Conservation (phyloP, 345 rosid species). For the Brassica incana region DNA sequence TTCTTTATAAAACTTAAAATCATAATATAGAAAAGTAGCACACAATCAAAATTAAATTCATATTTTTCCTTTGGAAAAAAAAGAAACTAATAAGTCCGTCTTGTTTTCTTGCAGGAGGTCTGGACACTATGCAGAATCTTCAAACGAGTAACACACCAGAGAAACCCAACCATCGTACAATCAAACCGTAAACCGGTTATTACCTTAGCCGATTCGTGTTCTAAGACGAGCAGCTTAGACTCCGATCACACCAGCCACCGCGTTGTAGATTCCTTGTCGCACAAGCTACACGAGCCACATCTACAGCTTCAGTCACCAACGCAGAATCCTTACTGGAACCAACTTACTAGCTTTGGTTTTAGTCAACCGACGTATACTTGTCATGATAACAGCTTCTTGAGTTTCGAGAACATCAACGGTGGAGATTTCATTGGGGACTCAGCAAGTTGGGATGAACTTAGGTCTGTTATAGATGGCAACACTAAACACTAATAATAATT, state of each 20-base stretch:
- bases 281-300: conserved; percentile 29
- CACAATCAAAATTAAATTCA: not conserved
- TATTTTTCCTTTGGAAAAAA: conserved; percentile 1
- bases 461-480: conserved; percentile 55
- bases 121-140: conserved; percentile 85
- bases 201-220: conserved; percentile 43
- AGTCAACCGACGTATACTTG: conserved; percentile 20
- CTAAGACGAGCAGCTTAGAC: conserved; percentile 59
- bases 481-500: conserved; percentile 24
- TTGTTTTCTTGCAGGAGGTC: conserved; percentile 57
- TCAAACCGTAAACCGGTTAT: conserved; percentile 35
- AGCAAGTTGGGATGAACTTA: conserved; percentile 74
- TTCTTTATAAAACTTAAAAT: not conserved
- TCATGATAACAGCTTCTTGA: conserved; percentile 32
- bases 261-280: conserved; percentile 38
- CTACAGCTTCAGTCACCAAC: conserved; percentile 19
- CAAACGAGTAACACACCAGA: conserved; percentile 51
- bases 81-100: not conserved
- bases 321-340: conserved; percentile 30
- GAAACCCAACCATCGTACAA: conserved; percentile 27
- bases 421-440: conserved; percentile 46
- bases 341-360: conserved; percentile 9
- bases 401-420: conserved; percentile 42
- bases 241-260: conserved; percentile 47
- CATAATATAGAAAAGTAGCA: not conserved